Evolutionary conservation across 2,329 filamentous ascomycete genomes (phyloP).

Genomic region (Colletotrichum siamense): DNA sequence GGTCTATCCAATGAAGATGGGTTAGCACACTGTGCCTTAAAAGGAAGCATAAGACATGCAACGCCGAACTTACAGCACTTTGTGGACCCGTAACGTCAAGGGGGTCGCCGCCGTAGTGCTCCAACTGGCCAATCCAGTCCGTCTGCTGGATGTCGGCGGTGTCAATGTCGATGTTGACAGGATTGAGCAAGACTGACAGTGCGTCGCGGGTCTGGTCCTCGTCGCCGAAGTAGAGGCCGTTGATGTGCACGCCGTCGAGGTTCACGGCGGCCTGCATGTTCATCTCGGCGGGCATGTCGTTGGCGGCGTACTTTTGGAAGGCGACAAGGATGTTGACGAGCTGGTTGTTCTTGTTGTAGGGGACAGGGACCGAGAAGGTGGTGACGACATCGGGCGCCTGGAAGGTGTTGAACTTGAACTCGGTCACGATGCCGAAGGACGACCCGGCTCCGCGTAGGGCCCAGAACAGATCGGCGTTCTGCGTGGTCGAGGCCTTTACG

Average conservation of each 20-base stretch:
- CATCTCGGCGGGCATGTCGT: conserved; percentile 26
- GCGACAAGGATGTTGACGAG: conserved; percentile 4
- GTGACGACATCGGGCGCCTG: conserved; percentile 37
- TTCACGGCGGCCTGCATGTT: conserved; percentile 29
- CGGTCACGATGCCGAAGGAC: conserved; percentile 45
- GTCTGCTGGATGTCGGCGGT: neutral
- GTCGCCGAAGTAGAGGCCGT: conserved; percentile 33
- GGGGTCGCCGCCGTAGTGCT: conserved; percentile 1
- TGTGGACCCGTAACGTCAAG: conserved; percentile 32
- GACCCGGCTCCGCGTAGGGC: conserved; percentile 46
- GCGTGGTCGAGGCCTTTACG: conserved; percentile 33
- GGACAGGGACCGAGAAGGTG: conserved; percentile 21
- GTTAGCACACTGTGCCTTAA: neutral
- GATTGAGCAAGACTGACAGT: conserved; percentile 3
- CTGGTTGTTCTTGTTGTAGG: neutral
- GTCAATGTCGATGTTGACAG: neutral
- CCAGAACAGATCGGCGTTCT: conserved; percentile 48
- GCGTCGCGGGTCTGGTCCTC: conserved; percentile 7
- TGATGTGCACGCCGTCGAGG: conserved; percentile 24
- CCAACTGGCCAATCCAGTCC: conserved; percentile 31
- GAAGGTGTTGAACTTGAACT: conserved; percentile 45
- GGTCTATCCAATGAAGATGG: conserved; percentile 21
- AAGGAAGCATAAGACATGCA: neutral
- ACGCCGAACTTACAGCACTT: conserved; percentile 6
- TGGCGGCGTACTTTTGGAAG: conserved; percentile 29